Evolutionary conservation across 2,329 filamentous ascomycete genomes (phyloP), one percentile per base, ranked within the genome.

Genomic region (Colletotrichum phormii): DNA sequence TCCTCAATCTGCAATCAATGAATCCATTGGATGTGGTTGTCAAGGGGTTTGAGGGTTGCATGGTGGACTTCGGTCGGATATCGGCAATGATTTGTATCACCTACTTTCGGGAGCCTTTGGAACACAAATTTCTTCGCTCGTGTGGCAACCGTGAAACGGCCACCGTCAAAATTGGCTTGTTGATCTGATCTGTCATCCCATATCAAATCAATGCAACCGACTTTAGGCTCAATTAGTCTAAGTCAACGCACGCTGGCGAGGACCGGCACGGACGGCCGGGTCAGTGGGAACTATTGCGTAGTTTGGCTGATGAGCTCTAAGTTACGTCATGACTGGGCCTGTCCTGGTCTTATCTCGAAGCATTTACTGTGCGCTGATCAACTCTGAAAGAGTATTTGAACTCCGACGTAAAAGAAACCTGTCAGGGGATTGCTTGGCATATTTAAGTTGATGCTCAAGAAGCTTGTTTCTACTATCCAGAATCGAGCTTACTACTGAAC

Each of bases 321-420:
- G 46, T 72, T 72, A 72, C 70, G 70, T 70, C 66, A 72, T 49
- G 70, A 33, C 33, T 22, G 24, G 15, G 11, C 53, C 5, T 24
- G 26, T 64, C 35, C 13, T 64, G 15, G 64, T 70, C 22, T 42
- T 18, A 22, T 24, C 46, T 46, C 15, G 11, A 55, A 11, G 42
- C n/a, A 5, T 49, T 9, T 9, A 49, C 18, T n/a, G 8, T 3
- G n/a, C 18, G 18, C 42, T 49, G 9, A 9, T 22, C 18, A 22
- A 49, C 18, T 22, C n/a, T 1, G 8, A 22, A n/a, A 49, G 8
- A 18, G 42, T 11, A 49, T 1, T 49, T 22, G 8, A 49, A 8
- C 2, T 49, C 6, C 9, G 4, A 9, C 8, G 18, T 49, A 9
- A 9, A 22, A 11, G 18, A n/a, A 8, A 49, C 26, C 24, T 13